Evolutionary conservation across 2,329 filamentous ascomycete genomes (phyloP).

Genomic region (Penicillium fuscoglaucum): DNA sequence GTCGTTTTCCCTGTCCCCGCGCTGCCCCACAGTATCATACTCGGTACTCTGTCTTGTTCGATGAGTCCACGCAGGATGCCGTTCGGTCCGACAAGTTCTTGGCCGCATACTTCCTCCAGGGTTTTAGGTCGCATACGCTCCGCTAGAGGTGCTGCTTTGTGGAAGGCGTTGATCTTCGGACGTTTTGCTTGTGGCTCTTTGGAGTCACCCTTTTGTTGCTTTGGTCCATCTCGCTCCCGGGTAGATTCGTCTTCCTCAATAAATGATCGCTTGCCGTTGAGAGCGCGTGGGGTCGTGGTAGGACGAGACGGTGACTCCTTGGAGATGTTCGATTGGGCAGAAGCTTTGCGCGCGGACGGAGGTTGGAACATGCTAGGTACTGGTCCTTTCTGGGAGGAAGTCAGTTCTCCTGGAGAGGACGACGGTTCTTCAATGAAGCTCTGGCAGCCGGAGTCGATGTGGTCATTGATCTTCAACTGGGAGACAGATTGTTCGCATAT

Average conservation of each 20-base stretch:
- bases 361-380: constrained; percentile 58
- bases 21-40: constrained; percentile 81
- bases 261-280: constrained; percentile 37
- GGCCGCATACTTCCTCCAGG: constrained; percentile 84
- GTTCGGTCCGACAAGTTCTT: constrained; percentile 80
- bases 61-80: constrained; percentile 88
- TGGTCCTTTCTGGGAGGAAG: constrained; percentile 40
- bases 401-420: constrained; percentile 47
- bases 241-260: constrained; percentile 25
- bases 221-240: constrained; percentile 27
- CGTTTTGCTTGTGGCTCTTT: constrained; percentile 59
- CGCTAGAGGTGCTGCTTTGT: constrained; percentile 77
- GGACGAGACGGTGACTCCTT: constrained; percentile 29
- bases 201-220: constrained; percentile 26
- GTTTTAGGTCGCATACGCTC: constrained; percentile 88
- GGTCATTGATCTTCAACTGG: constrained; percentile 72
- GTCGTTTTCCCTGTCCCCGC: constrained; percentile 57
- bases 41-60: constrained; percentile 80
- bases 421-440: constrained; percentile 58
- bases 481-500: constrained; percentile 67
- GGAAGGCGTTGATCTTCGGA: constrained; percentile 62
- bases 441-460: constrained; percentile 82
- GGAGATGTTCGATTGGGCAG: constrained; percentile 24
- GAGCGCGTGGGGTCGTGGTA: constrained; percentile 28
- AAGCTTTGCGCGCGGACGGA: constrained; percentile 48